phyloP scores from a whole-genome alignment of 1,139 yeast species.

The Trichomonascaceae sp. region DNA sequence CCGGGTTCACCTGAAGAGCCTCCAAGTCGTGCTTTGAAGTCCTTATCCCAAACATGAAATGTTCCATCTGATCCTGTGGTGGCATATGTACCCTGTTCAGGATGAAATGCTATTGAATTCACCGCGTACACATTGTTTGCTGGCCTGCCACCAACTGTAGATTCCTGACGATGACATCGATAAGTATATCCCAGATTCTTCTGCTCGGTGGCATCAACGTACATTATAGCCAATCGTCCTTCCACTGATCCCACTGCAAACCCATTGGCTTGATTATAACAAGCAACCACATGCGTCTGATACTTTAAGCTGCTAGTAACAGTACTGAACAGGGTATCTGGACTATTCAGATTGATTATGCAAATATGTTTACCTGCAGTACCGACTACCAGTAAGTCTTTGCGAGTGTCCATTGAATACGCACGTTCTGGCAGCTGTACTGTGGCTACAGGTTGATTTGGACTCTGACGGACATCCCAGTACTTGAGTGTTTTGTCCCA shows the following conservation, averaged over 20 bases:
- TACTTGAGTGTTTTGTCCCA: slow-evolving; percentile 95
- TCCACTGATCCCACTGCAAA: slow-evolving; percentile 91
- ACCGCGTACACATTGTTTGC: slow-evolving; percentile 63
- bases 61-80: slow-evolving; percentile 97
- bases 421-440: slow-evolving; percentile 84
- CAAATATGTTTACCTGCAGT: slow-evolving; percentile 86
- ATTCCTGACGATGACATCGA: slow-evolving; percentile 75
- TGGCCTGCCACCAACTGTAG: slow-evolving; percentile 34
- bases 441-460: slow-evolving; percentile 64
- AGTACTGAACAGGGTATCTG: slow-evolving; percentile 74
- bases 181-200: slow-evolving; percentile 66
- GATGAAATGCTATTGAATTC: slow-evolving; percentile 81
- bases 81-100: slow-evolving; percentile 80
- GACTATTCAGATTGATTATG: slow-evolving; percentile 68
- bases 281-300: slow-evolving; percentile 79
- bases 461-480: slow-evolving; percentile 86
- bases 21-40: slow-evolving; percentile 79
- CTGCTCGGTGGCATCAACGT: slow-evolving; percentile 78
- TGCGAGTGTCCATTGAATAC: slow-evolving; percentile 79
- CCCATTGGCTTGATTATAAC: slow-evolving; percentile 87
- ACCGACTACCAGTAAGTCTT: slow-evolving; percentile 79
- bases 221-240: slow-evolving; percentile 96
- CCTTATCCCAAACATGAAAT: slow-evolving; percentile 95
- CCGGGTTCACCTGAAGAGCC: slow-evolving; percentile 70
- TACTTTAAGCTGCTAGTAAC: slow-evolving; percentile 78